Evolutionary conservation across 2,329 filamentous ascomycete genomes (phyloP).

Genomic region (Hypoxylon sp.): DNA sequence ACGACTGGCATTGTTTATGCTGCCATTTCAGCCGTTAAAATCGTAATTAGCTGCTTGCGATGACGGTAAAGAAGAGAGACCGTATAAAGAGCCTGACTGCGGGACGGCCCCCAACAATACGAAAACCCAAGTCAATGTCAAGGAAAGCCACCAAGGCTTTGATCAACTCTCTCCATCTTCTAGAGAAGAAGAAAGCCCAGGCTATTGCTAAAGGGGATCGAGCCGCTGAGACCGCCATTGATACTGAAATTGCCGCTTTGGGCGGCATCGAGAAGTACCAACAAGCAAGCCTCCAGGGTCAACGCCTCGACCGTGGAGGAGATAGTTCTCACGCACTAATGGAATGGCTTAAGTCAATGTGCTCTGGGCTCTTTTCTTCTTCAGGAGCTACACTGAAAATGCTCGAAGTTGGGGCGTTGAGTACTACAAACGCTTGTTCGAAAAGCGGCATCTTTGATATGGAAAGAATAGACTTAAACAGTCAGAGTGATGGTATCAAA

Average conservation of each 20-base stretch:
- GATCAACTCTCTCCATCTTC: slow-evolving; percentile 76
- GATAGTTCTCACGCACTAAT: slow-evolving; percentile 76
- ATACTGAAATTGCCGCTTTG: slow-evolving; percentile 68
- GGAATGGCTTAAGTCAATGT: slow-evolving; percentile 69
- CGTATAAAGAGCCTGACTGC: slow-evolving; percentile 63
- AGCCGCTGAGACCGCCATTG: slow-evolving; percentile 61
- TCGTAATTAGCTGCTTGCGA: slow-evolving; percentile 47
- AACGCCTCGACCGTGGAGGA: slow-evolving; percentile 75
- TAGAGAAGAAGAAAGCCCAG: slow-evolving; percentile 73
- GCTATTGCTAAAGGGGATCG: slow-evolving; percentile 69
- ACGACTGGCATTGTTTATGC: neutral
- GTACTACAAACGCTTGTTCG: slow-evolving; percentile 87
- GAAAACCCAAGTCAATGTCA: slow-evolving; percentile 70
- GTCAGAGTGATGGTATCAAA: slow-evolving; percentile 83
- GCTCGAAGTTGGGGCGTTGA: slow-evolving; percentile 91
- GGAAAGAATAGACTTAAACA: slow-evolving; percentile 90
- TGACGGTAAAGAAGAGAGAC: slow-evolving; percentile 64
- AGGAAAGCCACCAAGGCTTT: slow-evolving; percentile 74
- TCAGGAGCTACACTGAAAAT: slow-evolving; percentile 66
- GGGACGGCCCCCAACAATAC: slow-evolving; percentile 70
- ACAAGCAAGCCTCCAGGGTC: slow-evolving; percentile 77
- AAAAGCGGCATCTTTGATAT: slow-evolving; percentile 78
- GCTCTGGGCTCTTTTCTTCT: slow-evolving; percentile 47
- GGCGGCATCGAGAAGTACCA: slow-evolving; percentile 76
- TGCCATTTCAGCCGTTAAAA: neutral